Evolutionary conservation across 495 filamentous ascomycete species (phyloP).

Genomic region (Hyaloscypha variabilis): DNA sequence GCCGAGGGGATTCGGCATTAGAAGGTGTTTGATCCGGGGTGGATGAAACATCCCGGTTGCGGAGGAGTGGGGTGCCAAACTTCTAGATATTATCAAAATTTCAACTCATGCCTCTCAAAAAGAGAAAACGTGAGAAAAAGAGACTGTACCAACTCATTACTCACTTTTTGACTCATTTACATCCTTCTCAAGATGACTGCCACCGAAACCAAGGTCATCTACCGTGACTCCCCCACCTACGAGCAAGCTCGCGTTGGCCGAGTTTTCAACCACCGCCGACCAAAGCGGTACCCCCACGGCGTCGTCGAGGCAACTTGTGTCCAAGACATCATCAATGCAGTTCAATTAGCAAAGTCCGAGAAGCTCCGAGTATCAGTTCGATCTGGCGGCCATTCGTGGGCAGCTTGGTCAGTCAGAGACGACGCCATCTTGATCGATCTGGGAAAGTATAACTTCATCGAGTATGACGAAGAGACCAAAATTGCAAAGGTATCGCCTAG

Average conservation of each 20-base stretch:
- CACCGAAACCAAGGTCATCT: background rate
- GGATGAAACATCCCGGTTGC: background rate
- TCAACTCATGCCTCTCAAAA: background rate
- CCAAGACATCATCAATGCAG: conserved; percentile 45
- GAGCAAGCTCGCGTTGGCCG: conserved; percentile 38
- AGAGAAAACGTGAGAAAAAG: background rate
- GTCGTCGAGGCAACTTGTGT: conserved; percentile 43
- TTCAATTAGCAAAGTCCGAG: conserved; percentile 44
- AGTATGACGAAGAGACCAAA: conserved; percentile 37
- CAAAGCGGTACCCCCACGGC: conserved; percentile 45
- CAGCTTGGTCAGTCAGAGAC: conserved; percentile 53
- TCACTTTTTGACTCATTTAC: background rate
- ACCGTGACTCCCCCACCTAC: conserved; percentile 23
- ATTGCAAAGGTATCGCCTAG: conserved; percentile 46
- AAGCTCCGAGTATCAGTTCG: conserved; percentile 49
- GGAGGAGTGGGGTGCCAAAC: background rate
- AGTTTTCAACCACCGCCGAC: conserved; percentile 38
- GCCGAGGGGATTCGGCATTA: background rate
- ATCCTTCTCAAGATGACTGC: background rate
- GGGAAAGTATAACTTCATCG: conserved; percentile 29
- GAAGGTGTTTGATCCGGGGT: background rate
- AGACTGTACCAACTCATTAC: background rate
- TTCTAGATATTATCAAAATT: background rate
- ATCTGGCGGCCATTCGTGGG: conserved; percentile 58
- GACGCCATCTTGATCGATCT: conserved; percentile 55